Evolutionary conservation across 1,284 basidiomycete species (phyloP).

Genomic region (Ustilago trichophora): DNA sequence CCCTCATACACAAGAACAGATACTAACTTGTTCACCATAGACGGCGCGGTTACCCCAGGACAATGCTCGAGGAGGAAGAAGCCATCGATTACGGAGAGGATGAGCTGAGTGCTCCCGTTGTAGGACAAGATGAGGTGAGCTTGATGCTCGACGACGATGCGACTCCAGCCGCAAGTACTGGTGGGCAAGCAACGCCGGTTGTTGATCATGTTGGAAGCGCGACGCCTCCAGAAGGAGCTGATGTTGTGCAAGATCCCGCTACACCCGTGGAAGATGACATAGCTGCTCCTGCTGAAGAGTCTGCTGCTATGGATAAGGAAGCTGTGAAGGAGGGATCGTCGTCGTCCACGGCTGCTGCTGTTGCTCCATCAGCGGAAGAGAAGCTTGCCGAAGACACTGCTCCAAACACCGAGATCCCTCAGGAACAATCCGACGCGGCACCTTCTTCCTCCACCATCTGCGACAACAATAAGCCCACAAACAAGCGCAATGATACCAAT

Average conservation of each 20-base stretch:
- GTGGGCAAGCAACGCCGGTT: background rate
- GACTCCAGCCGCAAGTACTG: background rate
- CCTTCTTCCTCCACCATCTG: background rate
- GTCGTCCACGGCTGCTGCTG: too few species aligned
- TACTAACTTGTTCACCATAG: too few species aligned
- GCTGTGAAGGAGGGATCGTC: background rate
- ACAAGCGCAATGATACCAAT: background rate
- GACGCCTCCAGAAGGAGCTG: too few species aligned
- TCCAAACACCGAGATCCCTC: too few species aligned
- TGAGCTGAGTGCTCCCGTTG: slow-evolving; percentile 19
- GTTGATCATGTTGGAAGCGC: too few species aligned
- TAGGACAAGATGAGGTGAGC: slow-evolving; percentile 32
- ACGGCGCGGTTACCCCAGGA: too few species aligned
- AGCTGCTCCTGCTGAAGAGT: background rate
- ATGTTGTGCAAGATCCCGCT: too few species aligned
- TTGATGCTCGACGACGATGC: slow-evolving; percentile 21
- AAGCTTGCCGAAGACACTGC: too few species aligned
- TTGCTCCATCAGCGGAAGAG: too few species aligned
- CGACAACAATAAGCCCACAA: background rate
- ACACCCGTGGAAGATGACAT: too few species aligned
- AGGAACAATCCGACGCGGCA: background rate
- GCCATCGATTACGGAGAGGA: slow-evolving; percentile 48
- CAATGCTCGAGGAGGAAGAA: slow-evolving; percentile 46
- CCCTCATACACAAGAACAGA: too few species aligned
- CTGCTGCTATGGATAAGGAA: background rate